These are phyloP conservation scores for Colletotrichum cereale DNA, from an alignment of 2,329 filamentous ascomycete genomes.

Conservation along the genomic window DNA sequence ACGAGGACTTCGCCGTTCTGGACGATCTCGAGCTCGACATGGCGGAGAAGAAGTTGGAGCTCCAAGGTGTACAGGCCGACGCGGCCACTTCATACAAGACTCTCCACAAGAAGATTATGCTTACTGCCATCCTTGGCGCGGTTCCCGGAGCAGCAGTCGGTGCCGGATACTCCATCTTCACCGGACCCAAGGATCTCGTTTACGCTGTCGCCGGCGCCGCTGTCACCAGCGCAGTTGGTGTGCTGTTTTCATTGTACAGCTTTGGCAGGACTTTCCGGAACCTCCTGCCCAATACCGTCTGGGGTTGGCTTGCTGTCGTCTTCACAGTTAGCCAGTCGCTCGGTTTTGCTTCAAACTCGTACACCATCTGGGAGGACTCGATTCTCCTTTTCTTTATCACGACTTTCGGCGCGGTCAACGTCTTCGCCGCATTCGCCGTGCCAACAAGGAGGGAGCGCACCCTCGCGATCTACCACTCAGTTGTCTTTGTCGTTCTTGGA, in stretches of 20 bases:
- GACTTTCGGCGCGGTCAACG: conserved; percentile 84
- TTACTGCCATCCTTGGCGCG: conserved; percentile 52
- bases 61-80: conserved; percentile 53
- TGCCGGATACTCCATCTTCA: conserved; percentile 48
- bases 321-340: conserved; percentile 90
- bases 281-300: conserved; percentile 79
- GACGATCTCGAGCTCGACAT: conserved; percentile 70
- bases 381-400: conserved; percentile 92
- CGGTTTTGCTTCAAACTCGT: conserved; percentile 97
- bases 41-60: conserved; percentile 69
- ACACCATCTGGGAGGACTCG: conserved; percentile 98
- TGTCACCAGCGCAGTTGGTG: conserved; percentile 58
- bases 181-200: conserved; percentile 52
- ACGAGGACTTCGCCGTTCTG: conserved; percentile 65
- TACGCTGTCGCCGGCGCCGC: conserved; percentile 54
- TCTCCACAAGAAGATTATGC: conserved; percentile 55
- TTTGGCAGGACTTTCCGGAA: conserved; percentile 60
- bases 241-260: conserved; percentile 57
- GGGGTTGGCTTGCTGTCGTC: conserved; percentile 87
- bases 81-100: conserved; percentile 50
- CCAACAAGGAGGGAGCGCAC: conserved; percentile 75
- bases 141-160: conserved; percentile 51
- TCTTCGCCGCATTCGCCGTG: conserved; percentile 81
- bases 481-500: conserved; percentile 83
- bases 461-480: conserved; percentile 85